Conservation (phyloP, 2,329 filamentous ascomycete species). For the Fusarium virguliforme region DNA sequence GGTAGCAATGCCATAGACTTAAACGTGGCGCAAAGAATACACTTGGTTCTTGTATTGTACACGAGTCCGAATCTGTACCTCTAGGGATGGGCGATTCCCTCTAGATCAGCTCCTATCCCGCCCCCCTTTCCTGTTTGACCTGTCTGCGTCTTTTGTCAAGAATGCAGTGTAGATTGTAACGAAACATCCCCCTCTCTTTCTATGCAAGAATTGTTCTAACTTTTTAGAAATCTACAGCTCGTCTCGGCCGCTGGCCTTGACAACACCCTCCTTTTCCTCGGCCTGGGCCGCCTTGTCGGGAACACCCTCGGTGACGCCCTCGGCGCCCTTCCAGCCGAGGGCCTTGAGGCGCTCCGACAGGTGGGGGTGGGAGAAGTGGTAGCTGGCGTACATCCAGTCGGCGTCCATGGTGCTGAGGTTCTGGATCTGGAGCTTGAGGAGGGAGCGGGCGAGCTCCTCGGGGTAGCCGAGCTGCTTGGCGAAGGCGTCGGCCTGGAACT, state of each 20-base stretch:
- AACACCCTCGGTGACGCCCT: conserved; percentile 60
- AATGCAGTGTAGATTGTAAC: background rate
- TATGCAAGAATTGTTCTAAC: conserved; percentile 19
- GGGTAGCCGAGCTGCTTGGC: conserved; percentile 88
- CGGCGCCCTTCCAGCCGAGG: conserved; percentile 84
- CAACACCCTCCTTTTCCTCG: conserved; percentile 62
- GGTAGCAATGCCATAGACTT: conserved; percentile 44
- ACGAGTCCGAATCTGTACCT: conserved; percentile 40
- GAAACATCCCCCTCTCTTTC: conserved; percentile 7
- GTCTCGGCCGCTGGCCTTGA: conserved; percentile 83
- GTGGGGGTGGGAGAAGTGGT: conserved; percentile 98
- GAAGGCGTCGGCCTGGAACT: conserved; percentile 96
- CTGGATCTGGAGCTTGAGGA: conserved; percentile 98
- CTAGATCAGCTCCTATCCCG: conserved; percentile 26
- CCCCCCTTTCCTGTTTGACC: conserved; percentile 26
- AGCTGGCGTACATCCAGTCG: conserved; percentile 98
- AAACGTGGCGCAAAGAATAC: conserved; percentile 32
- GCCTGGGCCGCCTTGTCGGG: conserved; percentile 58
- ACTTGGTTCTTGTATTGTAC: conserved; percentile 44
- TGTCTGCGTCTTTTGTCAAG: conserved; percentile 3
- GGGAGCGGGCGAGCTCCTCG: conserved; percentile 84
- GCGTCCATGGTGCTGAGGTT: conserved; percentile 99
- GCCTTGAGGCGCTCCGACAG: conserved; percentile 93
- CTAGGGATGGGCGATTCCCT: conserved; percentile 24
- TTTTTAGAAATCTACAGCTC: conserved; percentile 67